phyloP scores from a whole-genome alignment of 352 stramenopile genomes.

The Phytophthora cryptogea region DNA sequence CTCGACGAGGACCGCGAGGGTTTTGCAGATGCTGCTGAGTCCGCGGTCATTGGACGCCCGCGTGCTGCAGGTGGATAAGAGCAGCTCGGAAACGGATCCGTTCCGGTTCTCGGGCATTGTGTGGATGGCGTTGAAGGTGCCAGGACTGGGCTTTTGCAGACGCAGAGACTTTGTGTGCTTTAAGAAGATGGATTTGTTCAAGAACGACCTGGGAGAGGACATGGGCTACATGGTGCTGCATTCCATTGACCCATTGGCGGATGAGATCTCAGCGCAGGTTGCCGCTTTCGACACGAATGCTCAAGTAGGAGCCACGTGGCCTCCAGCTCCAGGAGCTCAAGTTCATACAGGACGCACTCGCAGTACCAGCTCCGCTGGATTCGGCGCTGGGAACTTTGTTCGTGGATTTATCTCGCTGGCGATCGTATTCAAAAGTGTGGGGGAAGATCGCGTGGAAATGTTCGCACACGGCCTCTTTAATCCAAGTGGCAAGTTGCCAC shows the following conservation, averaged over 20 bases:
- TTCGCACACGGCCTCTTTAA: slow-evolving; percentile 75
- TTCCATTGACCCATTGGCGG: slow-evolving; percentile 58
- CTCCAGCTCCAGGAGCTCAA: slow-evolving; percentile 11
- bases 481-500: slow-evolving; percentile 53
- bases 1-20: slow-evolving; percentile 64
- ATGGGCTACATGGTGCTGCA: slow-evolving; percentile 73
- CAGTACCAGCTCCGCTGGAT: slow-evolving; percentile 21
- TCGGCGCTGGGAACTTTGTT: slow-evolving; percentile 41
- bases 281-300: slow-evolving; percentile 21
- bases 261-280: slow-evolving; percentile 27
- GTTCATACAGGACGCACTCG: slow-evolving; percentile 15
- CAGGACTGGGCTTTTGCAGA: slow-evolving; percentile 57
- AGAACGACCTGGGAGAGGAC: slow-evolving; percentile 64
- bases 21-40: slow-evolving; percentile 68
- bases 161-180: slow-evolving; percentile 79
- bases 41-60: slow-evolving; percentile 53
- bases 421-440: slow-evolving; percentile 62
- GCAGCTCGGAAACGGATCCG: slow-evolving; percentile 54
- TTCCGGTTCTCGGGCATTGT: slow-evolving; percentile 80
- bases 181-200: slow-evolving; percentile 74
- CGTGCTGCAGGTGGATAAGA: slow-evolving; percentile 75
- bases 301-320: slow-evolving; percentile 32
- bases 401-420: slow-evolving; percentile 68
- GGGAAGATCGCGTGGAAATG: slow-evolving; percentile 65
- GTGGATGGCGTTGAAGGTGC: slow-evolving; percentile 66